phyloP scores from a whole-genome alignment of 2,329 filamentous ascomycete species.

The Tolypocladium guangdongense region DNA sequence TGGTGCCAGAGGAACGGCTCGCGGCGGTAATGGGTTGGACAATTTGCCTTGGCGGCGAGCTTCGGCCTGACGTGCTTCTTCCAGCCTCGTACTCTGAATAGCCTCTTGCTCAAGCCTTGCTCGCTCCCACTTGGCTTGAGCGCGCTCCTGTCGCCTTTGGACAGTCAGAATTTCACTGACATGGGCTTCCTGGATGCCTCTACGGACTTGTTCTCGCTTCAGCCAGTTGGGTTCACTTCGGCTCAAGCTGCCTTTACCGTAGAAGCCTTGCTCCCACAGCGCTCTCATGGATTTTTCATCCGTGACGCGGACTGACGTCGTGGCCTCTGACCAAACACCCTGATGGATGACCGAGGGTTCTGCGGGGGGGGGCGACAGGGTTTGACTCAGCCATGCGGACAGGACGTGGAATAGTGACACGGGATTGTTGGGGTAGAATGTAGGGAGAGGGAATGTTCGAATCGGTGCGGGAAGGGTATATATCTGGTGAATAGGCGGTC shows the following conservation, averaged over 20 bases:
- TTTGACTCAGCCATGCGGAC: constrained; percentile 65
- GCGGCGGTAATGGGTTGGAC: background rate
- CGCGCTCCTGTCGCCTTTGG: constrained; percentile 67
- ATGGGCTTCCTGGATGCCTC: constrained; percentile 49
- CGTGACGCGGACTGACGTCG: constrained; percentile 73
- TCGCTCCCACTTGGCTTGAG: constrained; percentile 79
- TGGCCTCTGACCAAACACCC: constrained; percentile 72
- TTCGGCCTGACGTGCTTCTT: constrained; percentile 28
- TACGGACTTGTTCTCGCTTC: constrained; percentile 65
- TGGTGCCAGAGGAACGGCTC: constrained; percentile 18
- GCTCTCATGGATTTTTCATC: constrained; percentile 65
- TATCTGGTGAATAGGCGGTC: constrained; percentile 52
- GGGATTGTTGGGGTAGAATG: constrained; percentile 86
- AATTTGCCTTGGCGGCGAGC: constrained; percentile 8
- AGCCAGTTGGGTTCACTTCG: constrained; percentile 93
- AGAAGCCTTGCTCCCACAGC: constrained; percentile 95
- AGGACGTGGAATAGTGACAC: constrained; percentile 74
- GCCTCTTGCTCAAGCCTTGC: constrained; percentile 79
- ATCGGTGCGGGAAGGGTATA: constrained; percentile 76
- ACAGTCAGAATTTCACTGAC: constrained; percentile 78
- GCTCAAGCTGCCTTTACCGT: constrained; percentile 86
- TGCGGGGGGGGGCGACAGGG: constrained; percentile 53
- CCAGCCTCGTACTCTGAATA: constrained; percentile 55
- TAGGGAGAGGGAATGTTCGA: constrained; percentile 71
- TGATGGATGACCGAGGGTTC: constrained; percentile 56